Conservation (phyloP, 495 filamentous ascomycete genomes). For the Lichenothelia convexa region DNA sequence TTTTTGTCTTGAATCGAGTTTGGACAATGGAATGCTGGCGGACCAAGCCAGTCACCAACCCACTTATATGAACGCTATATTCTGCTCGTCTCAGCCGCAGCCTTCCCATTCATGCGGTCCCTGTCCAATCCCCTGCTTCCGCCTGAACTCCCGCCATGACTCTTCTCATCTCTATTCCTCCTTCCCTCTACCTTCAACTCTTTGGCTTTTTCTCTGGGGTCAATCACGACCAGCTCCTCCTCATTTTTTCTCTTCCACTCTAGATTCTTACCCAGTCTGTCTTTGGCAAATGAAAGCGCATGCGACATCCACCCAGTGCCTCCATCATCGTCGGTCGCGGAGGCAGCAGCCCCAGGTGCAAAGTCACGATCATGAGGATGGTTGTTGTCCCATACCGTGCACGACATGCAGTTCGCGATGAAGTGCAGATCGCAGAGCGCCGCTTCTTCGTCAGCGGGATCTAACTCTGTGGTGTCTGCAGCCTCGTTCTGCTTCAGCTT, state of each 20-base stretch:
- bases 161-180: conserved; percentile 15
- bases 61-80: too few species aligned
- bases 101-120: too few species aligned
- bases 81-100: too few species aligned
- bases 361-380: too few species aligned
- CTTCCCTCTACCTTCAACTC: conserved; percentile 47
- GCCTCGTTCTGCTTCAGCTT: conserved; percentile 1
- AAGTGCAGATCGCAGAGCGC: conserved; percentile 14
- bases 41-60: too few species aligned
- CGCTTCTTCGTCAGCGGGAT: conserved; percentile 11
- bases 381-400: conserved; percentile 52
- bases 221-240: conserved; percentile 84
- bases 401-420: conserved; percentile 83
- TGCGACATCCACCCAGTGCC: conserved; percentile 43
- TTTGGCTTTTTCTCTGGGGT: conserved; percentile 70
- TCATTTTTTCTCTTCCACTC: conserved; percentile 76
- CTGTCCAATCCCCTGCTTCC: too few species aligned
- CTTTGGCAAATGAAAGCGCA: conserved; percentile 66
- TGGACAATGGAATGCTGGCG: too few species aligned
- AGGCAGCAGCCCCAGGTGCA: too few species aligned
- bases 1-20: too few species aligned
- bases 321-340: conserved; percentile 24
- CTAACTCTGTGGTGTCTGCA: conserved; percentile 6
- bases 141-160: too few species aligned
- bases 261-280: conserved; percentile 78